phyloP scores from a whole-genome alignment of 768 basidiomycete genomes.

The Cystobasidium tubakii region DNA sequence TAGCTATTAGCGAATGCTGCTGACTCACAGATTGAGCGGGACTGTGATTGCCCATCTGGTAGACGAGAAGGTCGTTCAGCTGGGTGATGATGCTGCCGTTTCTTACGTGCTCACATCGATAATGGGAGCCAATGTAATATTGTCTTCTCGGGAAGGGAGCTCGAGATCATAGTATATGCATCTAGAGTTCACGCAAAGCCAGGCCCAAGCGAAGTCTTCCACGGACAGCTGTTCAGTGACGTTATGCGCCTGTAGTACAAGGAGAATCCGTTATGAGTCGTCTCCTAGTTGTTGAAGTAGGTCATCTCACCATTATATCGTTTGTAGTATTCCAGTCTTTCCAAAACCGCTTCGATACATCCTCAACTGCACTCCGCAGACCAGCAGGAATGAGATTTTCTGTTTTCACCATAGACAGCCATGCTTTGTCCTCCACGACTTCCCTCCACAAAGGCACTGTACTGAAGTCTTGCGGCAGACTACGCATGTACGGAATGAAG shows the following conservation, averaged over 20 bases:
- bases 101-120: constrained; percentile 61
- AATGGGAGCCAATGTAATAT: constrained; percentile 79
- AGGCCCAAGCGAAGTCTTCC: constrained; percentile 74
- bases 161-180: constrained; percentile 69
- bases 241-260: constrained; percentile 23
- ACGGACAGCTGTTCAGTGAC: constrained; percentile 39
- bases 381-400: constrained; percentile 56
- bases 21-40: constrained; percentile 40
- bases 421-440: constrained; percentile 39
- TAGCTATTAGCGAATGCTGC: constrained; percentile 52
- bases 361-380: constrained; percentile 52
- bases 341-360: constrained; percentile 55
- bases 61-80: constrained; percentile 16
- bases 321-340: constrained; percentile 56
- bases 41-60: constrained; percentile 41
- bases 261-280: not conserved
- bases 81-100: not conserved
- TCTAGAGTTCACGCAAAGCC: constrained; percentile 84
- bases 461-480: constrained; percentile 66
- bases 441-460: constrained; percentile 64
- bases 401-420: constrained; percentile 47
- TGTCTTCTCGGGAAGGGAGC: constrained; percentile 57
- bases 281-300: not conserved
- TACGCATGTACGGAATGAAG: constrained; percentile 65
- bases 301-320: constrained; percentile 45